Percentiles rank a stretch among this genome's conserved stretches.
phyloP scores from a whole-genome alignment of 805 yeast genomes.

The Blastobotrys americana region DNA sequence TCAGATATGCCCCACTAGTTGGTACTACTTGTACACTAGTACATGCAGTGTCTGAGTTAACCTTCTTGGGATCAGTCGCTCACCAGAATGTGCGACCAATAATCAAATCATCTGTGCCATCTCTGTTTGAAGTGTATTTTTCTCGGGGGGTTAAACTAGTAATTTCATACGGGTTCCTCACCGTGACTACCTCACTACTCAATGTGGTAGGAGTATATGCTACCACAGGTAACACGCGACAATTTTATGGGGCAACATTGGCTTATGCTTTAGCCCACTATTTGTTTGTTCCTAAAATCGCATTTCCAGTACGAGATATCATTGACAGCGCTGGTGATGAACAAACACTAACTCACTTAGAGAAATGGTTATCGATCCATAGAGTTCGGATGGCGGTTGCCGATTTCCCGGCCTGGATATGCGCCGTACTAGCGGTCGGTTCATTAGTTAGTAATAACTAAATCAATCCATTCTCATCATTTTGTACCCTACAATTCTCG shows the following conservation, averaged over 20 bases:
- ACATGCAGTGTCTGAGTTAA: background rate
- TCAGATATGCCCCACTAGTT: background rate
- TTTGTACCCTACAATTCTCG: background rate
- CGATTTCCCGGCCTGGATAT: slow-evolving; percentile 4
- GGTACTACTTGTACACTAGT: background rate
- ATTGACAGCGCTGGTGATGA: slow-evolving; percentile 1
- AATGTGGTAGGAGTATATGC: background rate
- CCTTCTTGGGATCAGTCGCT: background rate
- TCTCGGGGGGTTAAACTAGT: background rate
- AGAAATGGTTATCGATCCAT: slow-evolving; percentile 7
- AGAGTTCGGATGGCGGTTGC: background rate
- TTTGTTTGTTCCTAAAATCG: slow-evolving; percentile 1
- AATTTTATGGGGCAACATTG: background rate
- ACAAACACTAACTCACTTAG: background rate
- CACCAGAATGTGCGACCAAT: background rate
- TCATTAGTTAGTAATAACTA: background rate
- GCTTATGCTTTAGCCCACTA: slow-evolving; percentile 1
- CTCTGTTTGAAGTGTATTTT: background rate
- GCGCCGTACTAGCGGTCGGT: background rate
- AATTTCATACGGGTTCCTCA: background rate
- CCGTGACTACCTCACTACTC: background rate
- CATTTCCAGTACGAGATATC: slow-evolving; percentile 1
- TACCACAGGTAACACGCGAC: background rate
- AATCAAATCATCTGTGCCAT: background rate
- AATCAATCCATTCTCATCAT: background rate